Evolutionary conservation across 352 stramenopile genomes (phyloP), one percentile per base, ranked within the genome.

Genomic region (Phytopythium boreale): DNA sequence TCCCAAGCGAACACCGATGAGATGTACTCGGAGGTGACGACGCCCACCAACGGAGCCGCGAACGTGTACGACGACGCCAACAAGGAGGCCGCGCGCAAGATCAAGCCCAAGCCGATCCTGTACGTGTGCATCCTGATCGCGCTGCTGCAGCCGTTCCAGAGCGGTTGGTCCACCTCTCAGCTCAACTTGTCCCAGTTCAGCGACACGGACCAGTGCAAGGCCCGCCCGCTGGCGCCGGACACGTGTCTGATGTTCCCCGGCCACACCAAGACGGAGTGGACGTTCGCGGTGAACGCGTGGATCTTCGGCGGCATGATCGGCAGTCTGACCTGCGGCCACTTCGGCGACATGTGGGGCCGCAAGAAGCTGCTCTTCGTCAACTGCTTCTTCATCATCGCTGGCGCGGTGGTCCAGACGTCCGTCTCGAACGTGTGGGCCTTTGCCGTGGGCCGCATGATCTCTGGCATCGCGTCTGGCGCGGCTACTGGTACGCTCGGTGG

Each of bases 241-340:
- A 67, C 62, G 24, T 67, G 53, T 17, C 34, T 67, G 20, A 67
- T 67, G 62, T 67, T 67, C 53, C 62, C 62, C 0, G 62, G 62
- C 7, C 62, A 67, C 56, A 49, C 20, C 43, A 49, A 49, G 43
- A 49, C 43, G 43, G 43, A 49, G 20, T 49, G 43, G 43, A 49
- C 47, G 44, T 85, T 70, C 59, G 64, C 64, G 49, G 57, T 59
- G 64, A 31, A 70, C 61, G 67, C 67, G 22, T 87, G 77, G 75
- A 72, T 87, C 65, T 64, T 83, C 59, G 77, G 76, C 37, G 80
- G 73, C 34, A 82, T 82, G 69, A 65, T 85, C 67, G 79, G 79
- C 20, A 67, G 67, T 41, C 64, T 88, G 46, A 55, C 47, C 50
- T 79, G 71, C 55, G 70, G 72, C 12, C 46, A 64, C 15, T 84